Conservation (phyloP, 83 land plant genomes). For the Diphasiastrum complanatum region DNA sequence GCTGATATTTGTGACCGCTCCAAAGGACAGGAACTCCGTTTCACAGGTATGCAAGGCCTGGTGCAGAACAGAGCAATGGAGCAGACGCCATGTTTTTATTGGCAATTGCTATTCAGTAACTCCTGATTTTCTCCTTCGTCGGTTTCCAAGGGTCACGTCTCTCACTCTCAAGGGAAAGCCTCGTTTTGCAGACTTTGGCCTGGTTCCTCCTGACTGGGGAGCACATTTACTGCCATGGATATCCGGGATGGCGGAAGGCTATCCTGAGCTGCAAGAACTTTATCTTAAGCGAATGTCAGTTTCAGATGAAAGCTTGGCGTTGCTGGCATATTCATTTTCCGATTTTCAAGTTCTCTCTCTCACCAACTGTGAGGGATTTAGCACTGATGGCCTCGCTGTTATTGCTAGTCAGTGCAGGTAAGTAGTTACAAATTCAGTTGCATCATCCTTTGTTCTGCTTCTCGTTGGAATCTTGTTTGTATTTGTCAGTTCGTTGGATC, state of each 20-base stretch:
- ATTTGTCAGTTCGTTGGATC: no score
- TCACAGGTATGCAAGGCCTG: slow-evolving; percentile 92
- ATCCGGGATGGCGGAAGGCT: slow-evolving; percentile 37
- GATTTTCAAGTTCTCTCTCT: slow-evolving; percentile 48
- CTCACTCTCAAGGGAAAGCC: slow-evolving; percentile 73
- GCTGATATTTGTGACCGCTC: slow-evolving; percentile 50
- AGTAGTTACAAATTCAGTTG: no score
- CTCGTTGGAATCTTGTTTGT: no score
- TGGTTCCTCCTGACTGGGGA: slow-evolving; percentile 79
- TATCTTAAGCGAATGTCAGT: slow-evolving; percentile 65
- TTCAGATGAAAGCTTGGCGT: slow-evolving; percentile 50
- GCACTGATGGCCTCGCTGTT: slow-evolving; percentile 61
- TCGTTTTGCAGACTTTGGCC: slow-evolving; percentile 74
- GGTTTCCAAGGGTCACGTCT: slow-evolving; percentile 48
- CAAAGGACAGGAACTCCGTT: slow-evolving; percentile 72
- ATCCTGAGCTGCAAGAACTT: slow-evolving; percentile 53
- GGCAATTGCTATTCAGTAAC: slow-evolving; percentile 87
- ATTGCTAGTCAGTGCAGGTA: slow-evolving; percentile 69
- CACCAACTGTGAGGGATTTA: slow-evolving; percentile 78
- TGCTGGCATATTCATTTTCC: slow-evolving; percentile 44
- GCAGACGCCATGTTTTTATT: slow-evolving; percentile 58
- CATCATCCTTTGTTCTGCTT: no score
- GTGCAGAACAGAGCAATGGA: slow-evolving; percentile 60
- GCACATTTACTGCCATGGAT: slow-evolving; percentile 69
- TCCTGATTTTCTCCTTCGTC: slow-evolving; percentile 36